Evolutionary conservation across 352 stramenopile genomes (phyloP).

Genomic region (Pythium aristosporum): DNA sequence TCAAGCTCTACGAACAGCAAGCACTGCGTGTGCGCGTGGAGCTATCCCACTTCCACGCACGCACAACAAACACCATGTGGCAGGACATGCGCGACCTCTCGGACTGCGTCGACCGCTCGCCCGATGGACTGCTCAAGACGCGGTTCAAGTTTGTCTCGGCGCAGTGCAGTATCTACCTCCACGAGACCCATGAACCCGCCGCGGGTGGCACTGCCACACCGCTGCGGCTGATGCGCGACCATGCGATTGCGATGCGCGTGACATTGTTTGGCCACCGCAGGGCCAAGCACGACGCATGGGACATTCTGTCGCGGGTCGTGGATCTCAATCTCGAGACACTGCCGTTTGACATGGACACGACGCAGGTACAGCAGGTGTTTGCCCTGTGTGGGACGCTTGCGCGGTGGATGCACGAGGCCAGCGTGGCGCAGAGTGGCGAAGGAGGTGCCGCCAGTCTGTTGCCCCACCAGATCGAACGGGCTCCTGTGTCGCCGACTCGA

Average conservation of each 20-base stretch:
- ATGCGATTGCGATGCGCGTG: constrained; percentile 46
- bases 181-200: constrained; percentile 10
- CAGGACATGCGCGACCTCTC: constrained; percentile 65
- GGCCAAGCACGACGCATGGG: constrained; percentile 41
- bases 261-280: constrained; percentile 55
- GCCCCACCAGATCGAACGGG: constrained; percentile 15
- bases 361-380: constrained; percentile 35
- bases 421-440: background rate
- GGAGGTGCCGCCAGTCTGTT: background rate
- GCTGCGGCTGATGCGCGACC: constrained; percentile 40
- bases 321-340: constrained; percentile 55
- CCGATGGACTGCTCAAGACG: constrained; percentile 60
- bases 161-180: constrained; percentile 40
- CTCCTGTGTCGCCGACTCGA: constrained; percentile 8
- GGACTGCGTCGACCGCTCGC: constrained; percentile 54
- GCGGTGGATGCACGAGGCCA: constrained; percentile 12
- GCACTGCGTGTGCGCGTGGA: constrained; percentile 39
- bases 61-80: constrained; percentile 63
- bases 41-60: constrained; percentile 43
- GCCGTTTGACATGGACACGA: constrained; percentile 42
- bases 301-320: constrained; percentile 51
- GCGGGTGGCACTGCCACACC: background rate
- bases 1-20: constrained; percentile 49
- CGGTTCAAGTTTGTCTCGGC: constrained; percentile 66
- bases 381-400: constrained; percentile 4